Evolutionary conservation across 1,284 basidiomycete genomes (phyloP), one percentile per base, ranked within the genome.

Genomic region (Wolfiporia cocos): DNA sequence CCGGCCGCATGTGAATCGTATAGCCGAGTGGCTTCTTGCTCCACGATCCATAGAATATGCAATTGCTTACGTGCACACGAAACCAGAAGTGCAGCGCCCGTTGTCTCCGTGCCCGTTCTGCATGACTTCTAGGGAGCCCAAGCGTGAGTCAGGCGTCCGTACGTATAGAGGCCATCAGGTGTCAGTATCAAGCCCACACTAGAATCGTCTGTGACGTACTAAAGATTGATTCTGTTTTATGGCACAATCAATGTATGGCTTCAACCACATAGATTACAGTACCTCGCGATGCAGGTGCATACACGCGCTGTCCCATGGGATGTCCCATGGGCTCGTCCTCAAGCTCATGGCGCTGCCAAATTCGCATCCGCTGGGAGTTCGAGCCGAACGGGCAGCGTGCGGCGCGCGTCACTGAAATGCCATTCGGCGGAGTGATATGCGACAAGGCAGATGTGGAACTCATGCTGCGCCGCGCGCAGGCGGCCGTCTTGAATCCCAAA

Each of bases 101-200:
- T n/a, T n/a, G n/a, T n/a, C n/a, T n/a, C n/a, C n/a, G n/a, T n/a
- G n/a, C n/a, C n/a, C n/a, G n/a, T n/a, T n/a, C n/a, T n/a, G n/a
- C n/a, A n/a, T n/a, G n/a, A n/a, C n/a, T n/a, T n/a, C n/a, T n/a
- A n/a, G n/a, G n/a, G n/a, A n/a, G n/a, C n/a, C n/a, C n/a, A n/a
- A n/a, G n/a, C n/a, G n/a, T n/a, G n/a, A n/a, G n/a, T n/a, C n/a
- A n/a, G n/a, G n/a, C n/a, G n/a, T n/a, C n/a, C n/a, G n/a, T n/a
- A n/a, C n/a, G n/a, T n/a, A n/a, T 81, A 0, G 78, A 81, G 45
- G 77, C 74, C 0, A 73, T 81, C 71, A 12, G 75, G 74, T 28
- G 26, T 28, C 9, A 28, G 26, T 14, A 28, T 28, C 26, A 9
- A 7, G 14, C 14, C 26, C 26, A 28, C 26, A 28, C 14, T 7